Evolutionary conservation across 169 alveolate genomes (phyloP).

Genomic region (Plasmodium gallinaceum): DNA sequence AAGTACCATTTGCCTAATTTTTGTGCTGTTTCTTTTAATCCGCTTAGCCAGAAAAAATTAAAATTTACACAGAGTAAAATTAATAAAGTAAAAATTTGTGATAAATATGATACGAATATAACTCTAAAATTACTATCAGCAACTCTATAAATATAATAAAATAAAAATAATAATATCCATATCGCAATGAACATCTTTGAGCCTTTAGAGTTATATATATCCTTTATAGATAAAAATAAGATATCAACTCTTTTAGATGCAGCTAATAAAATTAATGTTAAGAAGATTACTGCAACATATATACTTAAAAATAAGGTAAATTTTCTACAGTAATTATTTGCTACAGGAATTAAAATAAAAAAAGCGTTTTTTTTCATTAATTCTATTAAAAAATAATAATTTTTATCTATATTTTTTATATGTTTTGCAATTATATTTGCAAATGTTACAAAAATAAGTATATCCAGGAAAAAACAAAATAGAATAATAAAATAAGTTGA

Average conservation of each 20-base stretch:
- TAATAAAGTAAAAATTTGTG: slow-evolving; percentile 26
- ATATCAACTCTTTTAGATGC: slow-evolving; percentile 69
- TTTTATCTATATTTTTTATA: slow-evolving; percentile 34
- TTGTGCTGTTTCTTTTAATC: slow-evolving; percentile 43
- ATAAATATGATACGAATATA: slow-evolving; percentile 15
- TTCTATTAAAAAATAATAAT: slow-evolving; percentile 21
- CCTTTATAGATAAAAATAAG: slow-evolving; percentile 44
- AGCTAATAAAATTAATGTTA: slow-evolving; percentile 31
- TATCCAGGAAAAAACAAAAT: slow-evolving; percentile 37
- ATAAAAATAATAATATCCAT: slow-evolving; percentile 36
- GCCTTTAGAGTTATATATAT: slow-evolving; percentile 11
- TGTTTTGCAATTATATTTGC: slow-evolving; percentile 41
- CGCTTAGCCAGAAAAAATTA: slow-evolving; percentile 67
- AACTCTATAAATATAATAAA: slow-evolving; percentile 29
- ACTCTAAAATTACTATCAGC: slow-evolving; percentile 20
- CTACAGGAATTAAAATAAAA: slow-evolving; percentile 49
- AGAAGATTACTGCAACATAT: slow-evolving; percentile 12
- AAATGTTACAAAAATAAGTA: slow-evolving; percentile 34
- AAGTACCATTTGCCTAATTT: slow-evolving; percentile 27
- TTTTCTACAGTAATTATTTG: slow-evolving; percentile 17
- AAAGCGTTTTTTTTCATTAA: slow-evolving; percentile 34
- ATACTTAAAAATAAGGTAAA: slow-evolving; percentile 40
- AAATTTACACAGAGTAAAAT: slow-evolving; percentile 48
- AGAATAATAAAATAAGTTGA: slow-evolving; percentile 29
- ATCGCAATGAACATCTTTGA: background rate